These are phyloP conservation scores for Gossypium turneri DNA, from an alignment of 345 rosid species.

Conservation along the genomic window DNA sequence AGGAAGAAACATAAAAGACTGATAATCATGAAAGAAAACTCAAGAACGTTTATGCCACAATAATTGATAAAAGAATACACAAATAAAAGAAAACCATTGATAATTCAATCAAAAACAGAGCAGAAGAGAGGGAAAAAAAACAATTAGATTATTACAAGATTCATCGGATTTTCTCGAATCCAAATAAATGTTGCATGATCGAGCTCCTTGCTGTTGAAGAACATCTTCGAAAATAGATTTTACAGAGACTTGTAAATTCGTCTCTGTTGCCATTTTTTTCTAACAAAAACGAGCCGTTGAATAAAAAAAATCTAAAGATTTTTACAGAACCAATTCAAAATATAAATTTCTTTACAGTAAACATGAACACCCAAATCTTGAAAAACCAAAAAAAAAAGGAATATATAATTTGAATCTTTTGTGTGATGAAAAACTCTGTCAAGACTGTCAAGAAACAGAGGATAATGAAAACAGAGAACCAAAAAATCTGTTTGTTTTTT, in stretches of 20 bases:
- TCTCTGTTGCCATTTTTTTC: constrained; percentile 51
- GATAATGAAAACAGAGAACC: constrained; percentile 2
- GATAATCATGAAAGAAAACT: not conserved
- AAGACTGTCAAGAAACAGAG: constrained; percentile 18
- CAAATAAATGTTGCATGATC: constrained; percentile 36
- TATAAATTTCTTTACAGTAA: not conserved
- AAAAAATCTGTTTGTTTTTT: constrained; percentile 17
- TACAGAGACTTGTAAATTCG: constrained; percentile 41
- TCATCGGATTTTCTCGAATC: constrained; percentile 62
- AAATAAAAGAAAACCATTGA: not conserved
- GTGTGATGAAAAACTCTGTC: not conserved
- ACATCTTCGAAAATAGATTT: constrained; percentile 75
- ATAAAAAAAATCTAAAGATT: not conserved
- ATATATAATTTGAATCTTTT: not conserved
- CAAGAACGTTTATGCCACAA: not conserved
- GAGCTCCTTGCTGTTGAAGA: constrained; percentile 52
- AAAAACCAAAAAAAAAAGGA: not conserved
- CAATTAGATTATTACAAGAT: constrained; percentile 50
- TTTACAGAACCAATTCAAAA: not conserved
- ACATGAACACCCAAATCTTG: not conserved
- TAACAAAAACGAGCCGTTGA: too few species aligned
- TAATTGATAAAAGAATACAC: not conserved
- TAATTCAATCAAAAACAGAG: constrained; percentile 8
- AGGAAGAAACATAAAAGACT: not conserved
- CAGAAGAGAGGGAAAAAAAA: not conserved